Evolutionary conservation across 306 rosid genomes (phyloP), one percentile per base, ranked within the genome.

Genomic region (Cucurbita moschata): DNA sequence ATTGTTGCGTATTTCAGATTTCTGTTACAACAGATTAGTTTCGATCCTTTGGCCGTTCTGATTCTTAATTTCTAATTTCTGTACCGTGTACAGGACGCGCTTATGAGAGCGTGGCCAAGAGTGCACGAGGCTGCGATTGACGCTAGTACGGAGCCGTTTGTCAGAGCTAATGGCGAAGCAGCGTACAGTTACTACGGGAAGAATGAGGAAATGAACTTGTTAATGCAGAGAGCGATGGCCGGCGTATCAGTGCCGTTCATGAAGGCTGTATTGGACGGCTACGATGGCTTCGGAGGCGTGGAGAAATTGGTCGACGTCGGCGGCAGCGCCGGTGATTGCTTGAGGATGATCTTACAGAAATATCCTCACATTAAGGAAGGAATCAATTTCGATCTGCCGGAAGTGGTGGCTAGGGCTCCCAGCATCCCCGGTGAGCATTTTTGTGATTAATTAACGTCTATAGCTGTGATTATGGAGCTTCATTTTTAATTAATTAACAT

Each of bases 301-400:
- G 30, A 65, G 69, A 87, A 53, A 68, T 74, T 94, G 14, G 97
- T 94, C 7, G 98, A 94, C 49, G 97, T 94, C 5, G 98, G 97
- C 1, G 98, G 98, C 16, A 94, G 98, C 23, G 97, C 87, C 2
- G 96, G 94, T 4, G 96, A 93, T 77, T 93, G 98, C 85, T 86
- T 94, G 72, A 63, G 83, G 51, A 94, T 90, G 98, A 94, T 94
- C 66, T 8, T 90, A 23, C 81, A 50, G 4, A 90, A 86, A 53
- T 71, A 82, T 26, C 96, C 96, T 4, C 10, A 40, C 9, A 77
- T 94, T 3, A 61, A 57, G 4, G 79, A 87, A 58, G 98, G 86
- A 44, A 82, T 94, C 8, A 94, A 94, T 80, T 94, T 94, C 57
- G 98, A 94, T 26, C 80, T 94, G 37, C 95, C 97, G 0, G 83